Base-by-base conservation (phyloP, 305 asterid species). In the Fraxinus latifolia region DNA sequence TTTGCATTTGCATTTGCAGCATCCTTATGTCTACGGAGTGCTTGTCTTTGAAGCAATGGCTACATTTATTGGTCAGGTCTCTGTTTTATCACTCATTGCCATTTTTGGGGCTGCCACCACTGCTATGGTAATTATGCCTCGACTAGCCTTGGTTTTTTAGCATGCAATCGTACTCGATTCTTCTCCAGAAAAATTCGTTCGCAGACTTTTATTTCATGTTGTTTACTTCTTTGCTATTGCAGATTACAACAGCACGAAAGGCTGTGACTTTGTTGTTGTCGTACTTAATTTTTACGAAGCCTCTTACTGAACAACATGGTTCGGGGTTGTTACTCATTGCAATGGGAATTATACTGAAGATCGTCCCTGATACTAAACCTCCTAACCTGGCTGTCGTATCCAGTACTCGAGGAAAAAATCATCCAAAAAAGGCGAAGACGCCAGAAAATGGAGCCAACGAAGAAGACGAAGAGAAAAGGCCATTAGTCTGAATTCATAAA, bases 41-140 rank as follows among this genome's bases (percentile, higher is more conserved):
- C 84, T 95, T 5, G 88, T 95, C 21, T 93, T 95, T 65, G 99
- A 95, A 90, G 96, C 99, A 74, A 95, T 95, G 99, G 98, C 99
- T 29, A 95, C 99, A 5, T 95, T 91, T 76, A 77, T 95, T 0
- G 98, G 99, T 58, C 99, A 95, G 89, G 91, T 93, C 87, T 93
- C 98, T 21, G 99, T 95, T 78, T 70, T 95, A 55, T 95, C 98
- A 14, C 97, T 95, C 85, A 92, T 95, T 78, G 98, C 99, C 7
- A 82, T 93, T 15, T 95, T 95, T 50, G 98, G 99, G 73, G 99
- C 98, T 4, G 99, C 99, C 76, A 89, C 97, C 58, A 95, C 99
- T 39, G 97, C 98, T 37, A 93, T 95, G 99, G 98, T 95, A 91
- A 79, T 50, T 72, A 15, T 33, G 72, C 17, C 9, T 77, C 15